phyloP scores from a whole-genome alignment of 768 basidiomycete genomes.

The Paxillus rubicundulus region DNA sequence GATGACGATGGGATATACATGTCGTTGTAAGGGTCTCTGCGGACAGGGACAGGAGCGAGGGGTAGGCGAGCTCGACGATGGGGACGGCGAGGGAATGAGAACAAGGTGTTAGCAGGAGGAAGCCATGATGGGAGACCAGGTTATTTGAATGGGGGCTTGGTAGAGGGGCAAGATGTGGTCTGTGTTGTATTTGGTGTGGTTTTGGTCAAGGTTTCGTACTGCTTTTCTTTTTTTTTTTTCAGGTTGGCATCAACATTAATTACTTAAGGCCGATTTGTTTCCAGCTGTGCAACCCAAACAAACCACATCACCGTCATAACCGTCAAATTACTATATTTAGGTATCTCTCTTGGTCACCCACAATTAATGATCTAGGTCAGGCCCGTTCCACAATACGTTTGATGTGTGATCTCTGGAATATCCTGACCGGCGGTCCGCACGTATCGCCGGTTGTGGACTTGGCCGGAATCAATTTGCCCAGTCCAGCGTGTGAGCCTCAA shows the following conservation, averaged over 20 bases:
- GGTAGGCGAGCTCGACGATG: background rate
- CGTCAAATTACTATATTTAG: background rate
- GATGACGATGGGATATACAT: conserved; percentile 10
- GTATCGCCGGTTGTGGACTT: conserved; percentile 1
- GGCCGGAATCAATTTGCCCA: conserved; percentile 1
- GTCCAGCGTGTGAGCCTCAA: conserved; percentile 1
- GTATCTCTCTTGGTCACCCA: background rate
- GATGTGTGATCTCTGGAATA: too few species aligned
- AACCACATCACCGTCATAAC: background rate
- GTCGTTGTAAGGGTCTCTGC: background rate
- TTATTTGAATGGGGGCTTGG: conserved; percentile 3
- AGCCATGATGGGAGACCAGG: conserved; percentile 4
- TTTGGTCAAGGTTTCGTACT: conserved; percentile 1
- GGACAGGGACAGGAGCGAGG: background rate
- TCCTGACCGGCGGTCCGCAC: conserved; percentile 1
- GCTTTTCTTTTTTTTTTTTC: conserved; percentile 1
- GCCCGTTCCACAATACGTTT: background rate
- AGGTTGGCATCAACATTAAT: too few species aligned
- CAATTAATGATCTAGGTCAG: background rate
- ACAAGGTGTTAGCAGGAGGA: conserved; percentile 13
- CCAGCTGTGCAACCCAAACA: background rate
- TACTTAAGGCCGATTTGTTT: background rate
- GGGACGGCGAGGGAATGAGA: conserved; percentile 5
- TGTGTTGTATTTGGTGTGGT: conserved; percentile 11
- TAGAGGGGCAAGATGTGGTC: conserved; percentile 16